Evolutionary conservation across 768 basidiomycete species (phyloP).

Genomic region (Naganishia antarctica): DNA sequence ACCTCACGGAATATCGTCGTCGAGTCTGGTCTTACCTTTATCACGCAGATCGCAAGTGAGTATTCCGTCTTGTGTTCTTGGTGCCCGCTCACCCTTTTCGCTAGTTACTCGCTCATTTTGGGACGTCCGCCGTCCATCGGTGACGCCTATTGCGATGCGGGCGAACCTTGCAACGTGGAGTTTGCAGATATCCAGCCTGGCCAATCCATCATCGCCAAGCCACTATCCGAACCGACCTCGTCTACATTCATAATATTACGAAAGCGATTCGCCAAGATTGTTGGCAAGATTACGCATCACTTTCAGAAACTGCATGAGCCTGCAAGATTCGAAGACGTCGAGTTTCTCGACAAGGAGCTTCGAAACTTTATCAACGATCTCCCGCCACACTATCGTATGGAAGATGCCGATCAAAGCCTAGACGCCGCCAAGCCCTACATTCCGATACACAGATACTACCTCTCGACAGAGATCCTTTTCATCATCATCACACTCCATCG

Average conservation of each 20-base stretch:
- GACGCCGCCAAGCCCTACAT: conserved; percentile 51
- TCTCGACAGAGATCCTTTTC: conserved; percentile 70
- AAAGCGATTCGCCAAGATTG: conserved; percentile 73
- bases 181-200: conserved; percentile 34
- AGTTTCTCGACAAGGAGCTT: conserved; percentile 75
- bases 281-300: conserved; percentile 83
- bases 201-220: conserved; percentile 35
- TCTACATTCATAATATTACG: conserved; percentile 86
- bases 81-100: not conserved
- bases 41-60: conserved; percentile 77
- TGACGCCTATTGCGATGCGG: conserved; percentile 74
- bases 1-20: conserved; percentile 78
- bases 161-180: conserved; percentile 57
- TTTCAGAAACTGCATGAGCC: conserved; percentile 77
- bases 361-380: conserved; percentile 68
- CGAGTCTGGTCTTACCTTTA: conserved; percentile 81
- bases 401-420: conserved; percentile 27
- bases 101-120: conserved; percentile 73
- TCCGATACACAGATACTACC: conserved; percentile 77
- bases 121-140: conserved; percentile 77
- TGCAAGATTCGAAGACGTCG: conserved; percentile 76
- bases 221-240: conserved; percentile 62
- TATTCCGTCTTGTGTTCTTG: not conserved
- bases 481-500: conserved; percentile 52
- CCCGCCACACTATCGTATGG: conserved; percentile 54